Base-by-base conservation (phyloP, 371 early-diverging fungal species). In the Mucor circinelloides region DNA sequence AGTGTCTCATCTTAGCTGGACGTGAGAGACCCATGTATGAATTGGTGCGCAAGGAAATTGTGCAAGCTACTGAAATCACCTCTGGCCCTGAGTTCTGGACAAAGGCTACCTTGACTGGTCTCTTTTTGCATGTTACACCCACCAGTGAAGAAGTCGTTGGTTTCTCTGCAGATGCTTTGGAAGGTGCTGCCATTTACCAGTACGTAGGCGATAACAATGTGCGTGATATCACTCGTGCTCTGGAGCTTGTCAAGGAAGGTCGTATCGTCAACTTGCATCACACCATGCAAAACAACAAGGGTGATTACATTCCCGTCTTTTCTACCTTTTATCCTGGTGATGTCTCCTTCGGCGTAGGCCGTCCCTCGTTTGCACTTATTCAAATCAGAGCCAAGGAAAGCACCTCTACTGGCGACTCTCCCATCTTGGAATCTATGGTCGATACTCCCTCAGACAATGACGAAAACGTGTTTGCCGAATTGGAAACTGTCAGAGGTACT, bases 1-100 rank as follows among this genome's bases (percentile, higher is more conserved):
- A 88, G 63, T 89, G 87, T 70, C 77, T 88, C n/a, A 79, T 90
- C 52, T 66, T 90, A 62, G 75, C 84, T n/a, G 89, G 87, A 17
- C 75, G 89, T 17, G 82, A 82, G 55, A 75, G 81, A 17, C 76
- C 77, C 1, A 79, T 86, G 63, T 78, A 75, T 55, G 66, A 74
- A 25, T 55, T 83, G 31, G 59, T 73, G 13, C 75, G 74, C 25
- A 66, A 69, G 58, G 68, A 76, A 73, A 30, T 80, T 13, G 73
- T 72, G 1, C 62, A 70, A 21, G 60, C 62, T 21, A 36, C 61
- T 25, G 67, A 70, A n/a, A 64, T 68, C 6, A 62, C 65, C 1
- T 56, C 27, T 27, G 69, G 66, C 21, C 31, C 67, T 50, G 69
- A 69, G 60, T 80, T 85, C 28, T 91, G 91, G 91, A 67, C 79